A percentile compares a stretch with the other conserved stretches of the same genome.
Evolutionary conservation across 176 grass and related monocot genomes (phyloP).

Genomic region (Bonia amplexicaulis): DNA sequence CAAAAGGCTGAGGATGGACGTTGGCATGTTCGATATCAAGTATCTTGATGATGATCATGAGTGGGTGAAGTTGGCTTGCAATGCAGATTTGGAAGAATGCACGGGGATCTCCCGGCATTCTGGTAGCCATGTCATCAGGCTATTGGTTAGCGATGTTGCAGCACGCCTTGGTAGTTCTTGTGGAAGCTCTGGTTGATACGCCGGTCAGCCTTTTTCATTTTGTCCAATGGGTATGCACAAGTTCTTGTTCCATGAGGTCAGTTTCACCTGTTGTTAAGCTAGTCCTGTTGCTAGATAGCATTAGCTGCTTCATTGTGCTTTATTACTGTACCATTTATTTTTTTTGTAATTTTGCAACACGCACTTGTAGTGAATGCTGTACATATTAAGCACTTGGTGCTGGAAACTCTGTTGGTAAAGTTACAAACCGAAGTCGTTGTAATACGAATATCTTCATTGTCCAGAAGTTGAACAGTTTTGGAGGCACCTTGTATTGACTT

Average conservation of each 20-base stretch:
- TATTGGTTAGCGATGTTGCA: constrained; percentile 53
- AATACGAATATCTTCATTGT: background rate
- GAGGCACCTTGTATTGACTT: background rate
- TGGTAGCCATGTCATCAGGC: constrained; percentile 65
- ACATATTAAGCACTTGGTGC: constrained; percentile 38
- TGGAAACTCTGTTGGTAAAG: constrained; percentile 19
- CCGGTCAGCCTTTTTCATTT: background rate
- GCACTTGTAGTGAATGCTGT: constrained; percentile 37
- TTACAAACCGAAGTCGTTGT: constrained; percentile 21
- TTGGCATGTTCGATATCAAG: constrained; percentile 82
- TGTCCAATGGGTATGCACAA: background rate
- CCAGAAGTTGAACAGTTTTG: constrained; percentile 15
- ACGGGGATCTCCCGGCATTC: constrained; percentile 64
- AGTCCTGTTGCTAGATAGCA: constrained; percentile 42
- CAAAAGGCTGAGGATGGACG: constrained; percentile 69
- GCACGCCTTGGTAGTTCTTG: constrained; percentile 72
- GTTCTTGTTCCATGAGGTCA: constrained; percentile 21
- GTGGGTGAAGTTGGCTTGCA: constrained; percentile 79
- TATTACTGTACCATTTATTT: constrained; percentile 22
- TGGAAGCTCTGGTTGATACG: constrained; percentile 63
- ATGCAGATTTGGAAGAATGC: constrained; percentile 91
- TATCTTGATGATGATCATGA: constrained; percentile 94
- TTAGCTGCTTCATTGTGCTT: constrained; percentile 41
- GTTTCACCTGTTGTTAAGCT: constrained; percentile 24
- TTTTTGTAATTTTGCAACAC: constrained; percentile 27